Base-by-base conservation (phyloP, 305 asterid genomes). In the Withania somnifera region DNA sequence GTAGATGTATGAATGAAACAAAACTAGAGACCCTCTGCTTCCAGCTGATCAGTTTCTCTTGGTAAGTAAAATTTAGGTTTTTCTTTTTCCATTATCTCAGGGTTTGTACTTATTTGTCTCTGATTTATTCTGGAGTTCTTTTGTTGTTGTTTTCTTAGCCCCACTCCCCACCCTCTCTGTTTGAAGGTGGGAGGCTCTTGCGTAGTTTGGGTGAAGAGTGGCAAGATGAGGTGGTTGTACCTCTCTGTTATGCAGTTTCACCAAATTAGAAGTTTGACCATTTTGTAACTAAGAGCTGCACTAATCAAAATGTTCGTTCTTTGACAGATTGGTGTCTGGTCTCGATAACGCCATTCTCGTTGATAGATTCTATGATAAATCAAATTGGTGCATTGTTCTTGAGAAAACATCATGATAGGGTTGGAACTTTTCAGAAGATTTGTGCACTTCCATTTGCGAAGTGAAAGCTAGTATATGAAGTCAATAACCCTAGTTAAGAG, bases 311-410 rank as follows among this genome's bases (percentile, higher is more conserved):
- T 75, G 30, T 75, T 75, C 20, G 6, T 75, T 30, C 6, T 75
- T 57, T 2, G 0, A 61, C 94, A 95, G 99, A 86, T 88, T 94
- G 84, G 98, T 89, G 77, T 51, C 88, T 73, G 88, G 87, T 26
- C 81, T 94, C 42, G 92, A 90, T 75, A 94, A 94, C 66, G 92
- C 99, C 20, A 90, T 93, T 11, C 58, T 95, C 57, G 93, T 90
- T 26, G 97, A 94, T 86, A 89, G 83, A 89, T 95, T 91, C 84
- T 95, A 85, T 11, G 99, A 95, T 86, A 95, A 95, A 86, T 95
- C 99, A 57, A 95, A 94, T 84, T 95, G 99, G 98, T 94, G 98
- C 87, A 81, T 95, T 82, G 89, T 95, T 82, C 97, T 95, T 30
- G 90, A 92, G 97, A 95, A 95, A 88, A 92, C 90, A 80, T 90